Conservation (phyloP, 225 moss, liverwort and hornwort species). For the Pseudisothecium myosuroides region DNA sequence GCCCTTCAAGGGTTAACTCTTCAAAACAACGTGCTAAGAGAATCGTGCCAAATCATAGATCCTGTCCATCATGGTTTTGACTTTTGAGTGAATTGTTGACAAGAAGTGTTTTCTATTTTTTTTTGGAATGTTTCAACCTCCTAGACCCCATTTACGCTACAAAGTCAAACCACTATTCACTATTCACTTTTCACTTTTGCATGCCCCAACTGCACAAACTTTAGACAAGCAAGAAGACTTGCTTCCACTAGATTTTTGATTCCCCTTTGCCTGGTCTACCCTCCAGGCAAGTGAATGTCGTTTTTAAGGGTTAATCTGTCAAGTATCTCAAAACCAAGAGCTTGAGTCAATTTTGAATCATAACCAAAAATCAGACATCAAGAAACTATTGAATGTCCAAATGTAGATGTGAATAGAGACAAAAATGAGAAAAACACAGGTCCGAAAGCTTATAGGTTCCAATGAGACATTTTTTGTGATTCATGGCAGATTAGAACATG, state of each 20-base stretch:
- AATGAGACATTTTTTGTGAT: background rate
- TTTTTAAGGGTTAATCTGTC: too few species aligned
- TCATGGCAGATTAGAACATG: background rate
- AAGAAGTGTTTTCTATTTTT: background rate
- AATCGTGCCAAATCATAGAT: background rate
- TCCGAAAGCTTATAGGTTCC: background rate
- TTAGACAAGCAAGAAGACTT: background rate
- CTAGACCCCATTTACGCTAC: accelerated
- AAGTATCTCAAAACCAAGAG: background rate
- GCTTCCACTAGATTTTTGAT: background rate
- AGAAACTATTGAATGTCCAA: background rate
- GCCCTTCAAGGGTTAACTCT: too few species aligned
- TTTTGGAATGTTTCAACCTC: background rate
- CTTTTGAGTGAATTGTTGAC: background rate
- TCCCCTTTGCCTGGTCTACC: background rate
- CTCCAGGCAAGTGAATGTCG: background rate
- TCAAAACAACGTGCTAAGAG: too few species aligned
- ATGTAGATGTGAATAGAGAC: background rate
- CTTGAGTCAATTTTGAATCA: too few species aligned
- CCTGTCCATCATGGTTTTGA: background rate
- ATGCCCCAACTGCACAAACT: accelerated
- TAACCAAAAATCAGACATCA: background rate
- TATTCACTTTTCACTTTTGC: background rate
- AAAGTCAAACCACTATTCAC: background rate
- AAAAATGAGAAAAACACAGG: background rate